A percentile compares a stretch with the other conserved stretches of the same genome.
phyloP scores from a whole-genome alignment of 257 asterid species.

The Przewalskia tangutica region DNA sequence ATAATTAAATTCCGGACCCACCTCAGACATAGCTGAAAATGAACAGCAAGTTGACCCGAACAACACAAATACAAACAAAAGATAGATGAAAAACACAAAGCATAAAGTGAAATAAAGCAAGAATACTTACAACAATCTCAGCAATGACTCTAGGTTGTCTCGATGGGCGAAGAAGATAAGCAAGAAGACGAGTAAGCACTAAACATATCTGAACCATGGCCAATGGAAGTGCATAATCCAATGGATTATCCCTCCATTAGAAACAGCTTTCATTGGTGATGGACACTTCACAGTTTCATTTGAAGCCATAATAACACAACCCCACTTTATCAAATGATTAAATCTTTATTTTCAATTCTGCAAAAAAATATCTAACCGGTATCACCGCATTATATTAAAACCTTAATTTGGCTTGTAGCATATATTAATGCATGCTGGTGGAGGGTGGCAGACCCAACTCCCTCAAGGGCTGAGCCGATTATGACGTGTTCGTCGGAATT shows the following conservation, averaged over 20 bases:
- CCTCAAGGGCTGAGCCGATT: too few relatives aligned
- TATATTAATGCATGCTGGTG: background rate
- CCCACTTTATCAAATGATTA: background rate
- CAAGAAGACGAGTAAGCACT: slow-evolving; percentile 60
- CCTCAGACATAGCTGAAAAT: too few relatives aligned
- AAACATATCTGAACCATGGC: slow-evolving; percentile 55
- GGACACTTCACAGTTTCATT: slow-evolving; percentile 27
- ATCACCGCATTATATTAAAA: background rate
- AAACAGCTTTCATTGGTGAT: slow-evolving; percentile 60
- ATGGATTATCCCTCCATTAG: slow-evolving; percentile 69
- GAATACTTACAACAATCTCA: slow-evolving; percentile 53
- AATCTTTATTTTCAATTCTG: slow-evolving; percentile 14
- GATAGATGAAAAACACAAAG: too few relatives aligned
- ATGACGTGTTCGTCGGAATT: too few relatives aligned
- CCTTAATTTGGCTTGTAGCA: background rate
- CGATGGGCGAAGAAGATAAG: slow-evolving; percentile 46
- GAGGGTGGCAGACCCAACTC: background rate
- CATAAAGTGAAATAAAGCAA: background rate
- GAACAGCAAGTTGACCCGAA: too few relatives aligned
- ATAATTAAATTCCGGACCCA: too few relatives aligned
- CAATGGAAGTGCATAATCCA: slow-evolving; percentile 64
- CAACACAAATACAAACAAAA: too few relatives aligned
- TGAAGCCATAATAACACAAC: slow-evolving; percentile 14
- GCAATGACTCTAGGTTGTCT: slow-evolving; percentile 82
- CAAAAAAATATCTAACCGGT: background rate